phyloP scores from a whole-genome alignment of 257 asterid species.

The Solanum sparsipilum region DNA sequence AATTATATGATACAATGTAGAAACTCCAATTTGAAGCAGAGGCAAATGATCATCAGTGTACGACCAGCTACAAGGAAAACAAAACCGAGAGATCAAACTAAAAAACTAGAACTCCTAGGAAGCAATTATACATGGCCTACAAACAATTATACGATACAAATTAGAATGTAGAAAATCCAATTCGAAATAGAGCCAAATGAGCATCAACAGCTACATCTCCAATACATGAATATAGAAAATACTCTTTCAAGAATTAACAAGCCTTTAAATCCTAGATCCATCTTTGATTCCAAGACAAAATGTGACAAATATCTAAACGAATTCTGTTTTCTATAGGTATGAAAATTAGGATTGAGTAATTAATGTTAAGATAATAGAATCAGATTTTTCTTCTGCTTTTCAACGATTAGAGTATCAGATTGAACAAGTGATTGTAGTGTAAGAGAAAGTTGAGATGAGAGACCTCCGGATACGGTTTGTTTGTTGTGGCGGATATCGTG shows the following conservation, averaged over 20 bases:
- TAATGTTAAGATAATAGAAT: neutral
- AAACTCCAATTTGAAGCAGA: neutral
- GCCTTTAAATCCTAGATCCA: neutral
- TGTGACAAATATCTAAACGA: neutral
- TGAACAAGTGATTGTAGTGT: neutral
- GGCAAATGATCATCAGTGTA: neutral
- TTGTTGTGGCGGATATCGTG: slow-evolving; percentile 80
- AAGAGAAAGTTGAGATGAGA: neutral
- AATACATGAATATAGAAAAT: neutral
- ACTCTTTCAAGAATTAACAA: neutral
- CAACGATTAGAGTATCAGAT: neutral
- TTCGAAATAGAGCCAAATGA: neutral
- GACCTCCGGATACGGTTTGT: slow-evolving; percentile 79
- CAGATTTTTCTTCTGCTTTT: neutral
- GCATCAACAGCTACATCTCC: neutral
- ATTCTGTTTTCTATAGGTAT: neutral
- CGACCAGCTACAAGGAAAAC: neutral
- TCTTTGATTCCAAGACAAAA: neutral
- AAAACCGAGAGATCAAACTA: neutral
- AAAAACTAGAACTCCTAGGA: neutral
- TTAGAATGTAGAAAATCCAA: neutral
- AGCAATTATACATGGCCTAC: neutral
- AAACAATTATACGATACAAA: neutral
- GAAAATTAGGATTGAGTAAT: neutral
- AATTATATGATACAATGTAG: no score